Percentiles rank a stretch among this genome's conserved stretches.
Conservation (phyloP, 2,329 filamentous ascomycete species). For the Fusarium setosum region DNA sequence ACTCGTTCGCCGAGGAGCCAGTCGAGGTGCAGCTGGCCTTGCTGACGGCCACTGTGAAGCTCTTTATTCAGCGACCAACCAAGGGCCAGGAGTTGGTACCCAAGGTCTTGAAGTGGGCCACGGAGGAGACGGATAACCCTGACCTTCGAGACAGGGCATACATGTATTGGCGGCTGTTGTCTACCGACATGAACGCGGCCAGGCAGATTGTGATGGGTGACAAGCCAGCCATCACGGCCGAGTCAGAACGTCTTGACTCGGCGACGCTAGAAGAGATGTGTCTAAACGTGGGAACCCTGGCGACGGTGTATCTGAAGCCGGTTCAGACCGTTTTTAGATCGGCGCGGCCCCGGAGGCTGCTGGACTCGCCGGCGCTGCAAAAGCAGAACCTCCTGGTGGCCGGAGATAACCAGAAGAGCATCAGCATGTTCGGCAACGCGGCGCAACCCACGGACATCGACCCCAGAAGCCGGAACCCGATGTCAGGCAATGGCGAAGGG, state of each 20-base stretch:
- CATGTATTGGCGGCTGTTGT: constrained; percentile 99
- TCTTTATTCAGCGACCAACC: constrained; percentile 96
- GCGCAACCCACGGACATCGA: constrained; percentile 64
- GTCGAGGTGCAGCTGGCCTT: constrained; percentile 96
- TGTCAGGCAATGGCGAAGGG: constrained; percentile 45
- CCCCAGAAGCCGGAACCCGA: constrained; percentile 50
- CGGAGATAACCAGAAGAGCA: constrained; percentile 67
- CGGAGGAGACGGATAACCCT: constrained; percentile 98
- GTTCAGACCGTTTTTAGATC: constrained; percentile 96
- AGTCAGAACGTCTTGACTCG: constrained; percentile 93
- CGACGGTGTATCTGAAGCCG: constrained; percentile 97
- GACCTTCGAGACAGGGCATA: constrained; percentile 95
- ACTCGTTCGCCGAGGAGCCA: constrained; percentile 92
- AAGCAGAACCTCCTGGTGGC: constrained; percentile 69
- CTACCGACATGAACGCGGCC: constrained; percentile 88
- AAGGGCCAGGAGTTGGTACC: constrained; percentile 94
- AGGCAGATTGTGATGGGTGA: constrained; percentile 95
- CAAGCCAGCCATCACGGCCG: constrained; percentile 95
- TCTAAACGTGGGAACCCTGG: constrained; percentile 92
- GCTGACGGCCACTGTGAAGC: constrained; percentile 94
- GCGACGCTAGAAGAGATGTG: constrained; percentile 96
- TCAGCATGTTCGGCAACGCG: constrained; percentile 67
- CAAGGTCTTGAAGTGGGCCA: constrained; percentile 97
- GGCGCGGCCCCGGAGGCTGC: constrained; percentile 81
- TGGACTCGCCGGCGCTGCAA: constrained; percentile 88